These are phyloP conservation scores for Colletotrichum karsti DNA, from an alignment of 2,329 filamentous ascomycete genomes.

Conservation along the genomic window DNA sequence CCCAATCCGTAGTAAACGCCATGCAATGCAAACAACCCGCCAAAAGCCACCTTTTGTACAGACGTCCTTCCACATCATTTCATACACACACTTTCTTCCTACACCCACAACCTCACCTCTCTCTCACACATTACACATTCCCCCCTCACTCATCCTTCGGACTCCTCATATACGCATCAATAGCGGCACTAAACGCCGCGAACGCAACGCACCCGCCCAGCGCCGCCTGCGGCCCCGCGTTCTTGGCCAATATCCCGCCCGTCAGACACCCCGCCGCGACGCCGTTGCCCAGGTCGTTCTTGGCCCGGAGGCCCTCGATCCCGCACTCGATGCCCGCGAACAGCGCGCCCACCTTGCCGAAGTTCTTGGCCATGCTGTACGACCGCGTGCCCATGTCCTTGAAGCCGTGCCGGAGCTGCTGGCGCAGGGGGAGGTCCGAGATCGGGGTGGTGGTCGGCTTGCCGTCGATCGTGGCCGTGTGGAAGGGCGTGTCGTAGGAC, in stretches of 20 bases:
- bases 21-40: constrained; percentile 24
- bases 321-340: constrained; percentile 96
- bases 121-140: neutral
- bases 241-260: constrained; percentile 85
- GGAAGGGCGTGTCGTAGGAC: constrained; percentile 96
- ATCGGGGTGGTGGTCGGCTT: constrained; percentile 47
- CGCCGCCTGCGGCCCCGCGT: constrained; percentile 89
- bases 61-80: neutral
- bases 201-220: constrained; percentile 91
- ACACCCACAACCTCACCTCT: neutral
- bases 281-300: constrained; percentile 92
- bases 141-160: constrained; percentile 64
- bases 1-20: constrained; percentile 28
- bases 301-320: constrained; percentile 90
- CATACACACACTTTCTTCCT: neutral
- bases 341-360: constrained; percentile 90
- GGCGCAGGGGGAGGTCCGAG: constrained; percentile 76
- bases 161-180: constrained; percentile 90
- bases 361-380: constrained; percentile 89
- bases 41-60: neutral
- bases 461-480: constrained; percentile 52
- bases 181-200: constrained; percentile 90
- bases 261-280: constrained; percentile 90
- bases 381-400: constrained; percentile 93
- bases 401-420: constrained; percentile 87